These are phyloP conservation scores for Mrakia hoshinonis DNA, from an alignment of 768 basidiomycete species.

Conservation along the genomic window DNA sequence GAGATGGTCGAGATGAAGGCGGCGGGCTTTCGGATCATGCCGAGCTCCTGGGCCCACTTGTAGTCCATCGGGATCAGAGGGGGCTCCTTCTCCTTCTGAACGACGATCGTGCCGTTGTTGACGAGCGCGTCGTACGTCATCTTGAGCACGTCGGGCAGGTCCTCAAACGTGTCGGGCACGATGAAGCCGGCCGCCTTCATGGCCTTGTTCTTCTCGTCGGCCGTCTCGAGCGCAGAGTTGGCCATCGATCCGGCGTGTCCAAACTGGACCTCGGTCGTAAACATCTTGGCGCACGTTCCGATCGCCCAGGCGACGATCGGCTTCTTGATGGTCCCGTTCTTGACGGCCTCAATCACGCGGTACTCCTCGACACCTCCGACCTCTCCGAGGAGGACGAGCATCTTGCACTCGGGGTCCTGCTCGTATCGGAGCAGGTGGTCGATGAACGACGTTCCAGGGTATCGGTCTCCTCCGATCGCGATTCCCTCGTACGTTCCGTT, in stretches of 20 bases:
- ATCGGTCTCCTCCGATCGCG: conserved; percentile 98
- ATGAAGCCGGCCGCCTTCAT: conserved; percentile 94
- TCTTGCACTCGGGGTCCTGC: conserved; percentile 92
- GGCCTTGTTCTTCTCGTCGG: conserved; percentile 91
- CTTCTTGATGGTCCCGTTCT: conserved; percentile 85
- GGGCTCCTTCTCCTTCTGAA: conserved; percentile 71
- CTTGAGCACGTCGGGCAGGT: conserved; percentile 74
- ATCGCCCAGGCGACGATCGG: conserved; percentile 99
- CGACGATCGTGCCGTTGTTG: conserved; percentile 55
- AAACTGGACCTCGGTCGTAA: conserved; percentile 97
- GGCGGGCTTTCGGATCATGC: conserved; percentile 95
- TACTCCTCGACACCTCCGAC: conserved; percentile 99
- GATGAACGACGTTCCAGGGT: conserved; percentile 97
- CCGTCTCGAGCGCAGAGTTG: conserved; percentile 94
- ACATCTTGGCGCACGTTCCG: conserved; percentile 99
- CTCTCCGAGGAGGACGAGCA: conserved; percentile 97
- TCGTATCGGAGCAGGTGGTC: conserved; percentile 98
- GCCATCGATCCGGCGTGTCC: conserved; percentile 98
- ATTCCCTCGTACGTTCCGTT: conserved; percentile 99
- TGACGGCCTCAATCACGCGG: conserved; percentile 96
- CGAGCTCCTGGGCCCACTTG: conserved; percentile 97
- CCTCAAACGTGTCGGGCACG: conserved; percentile 95
- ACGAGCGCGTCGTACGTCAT: conserved; percentile 80
- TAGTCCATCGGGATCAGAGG: conserved; percentile 99
- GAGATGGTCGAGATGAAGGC: conserved; percentile 99